Evolutionary conservation across 345 rosid species (phyloP).

Genomic region (Brassica incana): DNA sequence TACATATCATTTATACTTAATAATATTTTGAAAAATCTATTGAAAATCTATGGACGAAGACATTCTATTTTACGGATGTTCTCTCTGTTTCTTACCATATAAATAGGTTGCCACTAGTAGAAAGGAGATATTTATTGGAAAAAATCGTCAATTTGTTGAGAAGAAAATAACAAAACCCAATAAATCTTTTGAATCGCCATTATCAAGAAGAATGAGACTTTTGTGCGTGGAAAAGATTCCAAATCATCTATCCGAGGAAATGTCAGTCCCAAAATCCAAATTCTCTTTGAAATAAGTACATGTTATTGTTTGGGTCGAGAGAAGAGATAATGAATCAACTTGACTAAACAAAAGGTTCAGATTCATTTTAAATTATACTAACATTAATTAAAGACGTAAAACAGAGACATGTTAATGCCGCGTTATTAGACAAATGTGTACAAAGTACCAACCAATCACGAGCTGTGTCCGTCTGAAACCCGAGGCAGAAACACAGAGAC

Average conservation of each 20-base stretch:
- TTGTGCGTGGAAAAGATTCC: neutral
- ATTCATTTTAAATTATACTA: neutral
- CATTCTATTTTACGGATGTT: neutral
- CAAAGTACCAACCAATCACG: slow-evolving; percentile 33
- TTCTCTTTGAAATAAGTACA: neutral
- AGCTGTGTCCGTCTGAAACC: slow-evolving; percentile 27
- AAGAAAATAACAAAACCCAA: neutral
- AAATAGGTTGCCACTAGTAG: neutral
- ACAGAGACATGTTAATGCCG: slow-evolving; percentile 2
- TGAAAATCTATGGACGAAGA: neutral
- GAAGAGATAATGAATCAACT: slow-evolving; percentile 6
- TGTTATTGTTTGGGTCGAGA: neutral
- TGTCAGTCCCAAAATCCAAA: neutral
- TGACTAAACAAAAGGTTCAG: neutral
- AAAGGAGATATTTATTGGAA: neutral
- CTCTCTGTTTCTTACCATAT: neutral
- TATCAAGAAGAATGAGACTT: neutral
- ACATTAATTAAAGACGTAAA: neutral
- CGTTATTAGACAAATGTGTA: slow-evolving; percentile 18
- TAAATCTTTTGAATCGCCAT: neutral
- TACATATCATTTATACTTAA: too few species aligned
- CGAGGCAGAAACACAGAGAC: slow-evolving; percentile 40
- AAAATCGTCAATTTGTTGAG: neutral
- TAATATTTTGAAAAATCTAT: neutral
- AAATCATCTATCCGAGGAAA: slow-evolving; percentile 18